Percentiles rank a stretch among this genome's conserved stretches.
Conservation (phyloP, 306 rosid species). For the Cucumis melo region DNA sequence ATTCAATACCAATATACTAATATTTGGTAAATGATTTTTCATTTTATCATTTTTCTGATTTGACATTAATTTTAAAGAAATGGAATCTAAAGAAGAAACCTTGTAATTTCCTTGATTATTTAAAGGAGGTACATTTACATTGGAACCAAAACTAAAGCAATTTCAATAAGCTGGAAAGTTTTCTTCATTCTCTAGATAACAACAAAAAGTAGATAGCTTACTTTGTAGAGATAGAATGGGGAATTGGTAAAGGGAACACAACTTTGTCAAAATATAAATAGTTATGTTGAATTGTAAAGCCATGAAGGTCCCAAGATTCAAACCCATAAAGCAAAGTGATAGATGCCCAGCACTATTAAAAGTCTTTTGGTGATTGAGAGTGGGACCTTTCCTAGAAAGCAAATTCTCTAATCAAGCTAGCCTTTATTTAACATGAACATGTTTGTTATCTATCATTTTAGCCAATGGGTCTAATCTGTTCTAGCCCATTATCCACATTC, state of each 20-base stretch:
- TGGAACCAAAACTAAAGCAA: background rate
- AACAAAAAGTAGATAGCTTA: background rate
- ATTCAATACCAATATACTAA: background rate
- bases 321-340: slow-evolving; percentile 7
- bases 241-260: background rate
- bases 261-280: background rate
- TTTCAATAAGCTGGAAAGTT: background rate
- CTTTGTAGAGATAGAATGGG: background rate
- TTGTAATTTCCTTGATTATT: background rate
- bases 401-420: background rate
- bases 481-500: slow-evolving; percentile 4
- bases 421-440: background rate
- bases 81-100: background rate
- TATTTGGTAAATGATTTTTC: background rate
- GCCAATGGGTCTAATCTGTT: background rate
- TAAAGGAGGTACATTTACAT: background rate
- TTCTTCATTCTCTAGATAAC: background rate
- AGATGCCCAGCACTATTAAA: background rate
- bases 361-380: background rate
- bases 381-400: background rate
- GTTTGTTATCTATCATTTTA: background rate
- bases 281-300: slow-evolving; percentile 1
- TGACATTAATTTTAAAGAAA: background rate
- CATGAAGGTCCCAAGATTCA: background rate
- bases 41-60: background rate